phyloP scores from a whole-genome alignment of 371 early-diverging fungal genomes.

The Parasitella parasitica region DNA sequence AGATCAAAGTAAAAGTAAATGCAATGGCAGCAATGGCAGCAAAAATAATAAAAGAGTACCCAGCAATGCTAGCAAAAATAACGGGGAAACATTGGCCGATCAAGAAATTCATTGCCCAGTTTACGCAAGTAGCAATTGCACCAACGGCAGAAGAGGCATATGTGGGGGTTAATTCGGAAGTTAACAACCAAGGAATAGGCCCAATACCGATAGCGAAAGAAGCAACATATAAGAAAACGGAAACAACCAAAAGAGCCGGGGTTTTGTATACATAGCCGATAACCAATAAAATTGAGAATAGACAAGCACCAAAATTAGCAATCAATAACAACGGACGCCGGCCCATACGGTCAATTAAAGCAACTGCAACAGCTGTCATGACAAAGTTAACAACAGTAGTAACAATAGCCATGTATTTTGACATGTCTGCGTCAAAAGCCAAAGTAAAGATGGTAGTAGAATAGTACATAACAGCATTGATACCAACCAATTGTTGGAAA shows the following conservation, averaged over 20 bases:
- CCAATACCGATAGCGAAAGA: slow-evolving; percentile 86
- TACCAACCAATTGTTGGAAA: slow-evolving; percentile 81
- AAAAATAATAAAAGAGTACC: slow-evolving; percentile 26
- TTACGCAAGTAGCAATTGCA: slow-evolving; percentile 56
- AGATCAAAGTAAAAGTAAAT: slow-evolving; percentile 33
- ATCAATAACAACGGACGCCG: slow-evolving; percentile 71
- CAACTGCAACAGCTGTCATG: slow-evolving; percentile 50
- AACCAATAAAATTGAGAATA: slow-evolving; percentile 58
- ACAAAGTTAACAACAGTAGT: slow-evolving; percentile 66
- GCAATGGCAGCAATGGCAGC: slow-evolving; percentile 25
- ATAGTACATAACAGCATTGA: slow-evolving; percentile 85
- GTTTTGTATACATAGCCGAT: slow-evolving; percentile 50
- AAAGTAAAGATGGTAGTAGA: slow-evolving; percentile 69
- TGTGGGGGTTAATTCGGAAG: slow-evolving; percentile 70
- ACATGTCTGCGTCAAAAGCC: slow-evolving; percentile 43
- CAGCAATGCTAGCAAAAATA: slow-evolving; percentile 14
- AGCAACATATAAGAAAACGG: slow-evolving; percentile 79
- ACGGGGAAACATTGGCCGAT: slow-evolving; percentile 26
- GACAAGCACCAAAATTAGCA: slow-evolving; percentile 56
- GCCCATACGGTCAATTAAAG: slow-evolving; percentile 73
- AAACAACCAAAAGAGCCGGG: slow-evolving; percentile 55
- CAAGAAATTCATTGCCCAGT: slow-evolving; percentile 53
- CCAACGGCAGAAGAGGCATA: slow-evolving; percentile 61
- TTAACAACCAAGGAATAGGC: slow-evolving; percentile 80
- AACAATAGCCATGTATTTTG: slow-evolving; percentile 59